phyloP scores from a whole-genome alignment of 1,284 basidiomycete species.

The Sporisorium graminicola region DNA sequence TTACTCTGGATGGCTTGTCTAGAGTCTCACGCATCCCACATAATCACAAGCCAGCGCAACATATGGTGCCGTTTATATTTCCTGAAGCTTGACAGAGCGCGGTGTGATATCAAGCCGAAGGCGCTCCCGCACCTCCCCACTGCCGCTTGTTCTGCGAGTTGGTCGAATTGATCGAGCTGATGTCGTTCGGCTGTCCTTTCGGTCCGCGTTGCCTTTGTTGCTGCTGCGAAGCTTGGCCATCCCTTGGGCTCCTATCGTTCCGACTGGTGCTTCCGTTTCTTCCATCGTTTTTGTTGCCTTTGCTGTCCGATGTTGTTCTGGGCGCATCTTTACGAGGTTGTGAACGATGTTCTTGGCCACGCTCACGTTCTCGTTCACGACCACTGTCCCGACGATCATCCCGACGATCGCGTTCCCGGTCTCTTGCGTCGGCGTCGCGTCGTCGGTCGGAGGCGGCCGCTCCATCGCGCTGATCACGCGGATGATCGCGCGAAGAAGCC shows the following conservation, averaged over 20 bases:
- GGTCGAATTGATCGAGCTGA: conserved; percentile 51
- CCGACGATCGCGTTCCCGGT: conserved; percentile 14
- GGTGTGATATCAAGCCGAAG: background rate
- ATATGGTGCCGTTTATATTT: background rate
- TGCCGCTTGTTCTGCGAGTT: conserved; percentile 33
- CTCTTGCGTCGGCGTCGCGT: conserved; percentile 14
- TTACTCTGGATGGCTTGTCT: conserved; percentile 44
- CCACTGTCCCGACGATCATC: conserved; percentile 19
- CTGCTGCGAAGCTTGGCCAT: conserved; percentile 15
- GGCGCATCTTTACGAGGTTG: conserved; percentile 8
- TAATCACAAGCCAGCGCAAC: background rate
- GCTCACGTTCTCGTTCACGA: conserved; percentile 17
- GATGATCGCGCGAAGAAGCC: conserved; percentile 10
- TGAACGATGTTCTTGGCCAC: conserved; percentile 6
- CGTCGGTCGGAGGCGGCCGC: conserved; percentile 15
- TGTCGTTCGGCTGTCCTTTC: conserved; percentile 32
- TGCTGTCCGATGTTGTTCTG: background rate
- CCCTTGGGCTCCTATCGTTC: conserved; percentile 10
- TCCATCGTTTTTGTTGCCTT: conserved; percentile 6
- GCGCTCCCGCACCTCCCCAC: conserved; percentile 21
- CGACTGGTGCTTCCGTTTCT: conserved; percentile 16
- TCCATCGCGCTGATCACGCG: conserved; percentile 19
- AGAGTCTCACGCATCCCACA: background rate
- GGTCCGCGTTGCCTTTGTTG: conserved; percentile 14
- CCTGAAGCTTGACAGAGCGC: background rate